phyloP scores from a whole-genome alignment of 352 stramenopile species.

The Phytophthora constricta region DNA sequence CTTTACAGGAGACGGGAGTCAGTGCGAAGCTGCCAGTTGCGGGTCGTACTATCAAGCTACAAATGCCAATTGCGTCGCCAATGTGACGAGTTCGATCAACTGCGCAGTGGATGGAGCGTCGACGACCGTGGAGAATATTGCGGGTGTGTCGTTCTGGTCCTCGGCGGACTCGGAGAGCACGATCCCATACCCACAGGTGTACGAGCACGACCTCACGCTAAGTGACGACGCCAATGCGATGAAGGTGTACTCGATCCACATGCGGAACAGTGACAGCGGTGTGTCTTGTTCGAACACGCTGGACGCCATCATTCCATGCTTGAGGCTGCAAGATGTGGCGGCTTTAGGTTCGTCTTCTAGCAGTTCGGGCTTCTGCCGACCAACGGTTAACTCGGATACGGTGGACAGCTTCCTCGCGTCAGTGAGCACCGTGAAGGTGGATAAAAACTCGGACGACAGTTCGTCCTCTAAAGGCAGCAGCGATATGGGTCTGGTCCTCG shows the following conservation, averaged over 20 bases:
- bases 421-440: slow-evolving; percentile 18
- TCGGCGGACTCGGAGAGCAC: slow-evolving; percentile 34
- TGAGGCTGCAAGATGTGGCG: slow-evolving; percentile 26
- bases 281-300: slow-evolving; percentile 34
- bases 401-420: slow-evolving; percentile 38
- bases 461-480: not conserved
- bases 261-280: slow-evolving; percentile 34
- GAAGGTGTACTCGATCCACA: slow-evolving; percentile 50
- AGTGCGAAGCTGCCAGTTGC: slow-evolving; percentile 34
- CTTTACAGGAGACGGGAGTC: slow-evolving; percentile 26
- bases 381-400: slow-evolving; percentile 30
- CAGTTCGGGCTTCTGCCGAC: slow-evolving; percentile 41
- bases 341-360: not conserved
- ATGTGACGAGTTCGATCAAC: slow-evolving; percentile 27
- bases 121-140: slow-evolving; percentile 12
- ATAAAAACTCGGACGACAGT: slow-evolving; percentile 17
- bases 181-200: slow-evolving; percentile 50
- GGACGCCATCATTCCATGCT: slow-evolving; percentile 55
- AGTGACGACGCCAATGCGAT: slow-evolving; percentile 10
- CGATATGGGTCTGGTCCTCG: slow-evolving; percentile 22
- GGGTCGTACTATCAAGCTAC: slow-evolving; percentile 43
- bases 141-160: slow-evolving; percentile 45
- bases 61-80: slow-evolving; percentile 37
- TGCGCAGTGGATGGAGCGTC: slow-evolving; percentile 40
- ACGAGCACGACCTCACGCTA: slow-evolving; percentile 36